Base-by-base conservation (phyloP, 495 filamentous ascomycete genomes). In the Achaetomiella virescens region DNA sequence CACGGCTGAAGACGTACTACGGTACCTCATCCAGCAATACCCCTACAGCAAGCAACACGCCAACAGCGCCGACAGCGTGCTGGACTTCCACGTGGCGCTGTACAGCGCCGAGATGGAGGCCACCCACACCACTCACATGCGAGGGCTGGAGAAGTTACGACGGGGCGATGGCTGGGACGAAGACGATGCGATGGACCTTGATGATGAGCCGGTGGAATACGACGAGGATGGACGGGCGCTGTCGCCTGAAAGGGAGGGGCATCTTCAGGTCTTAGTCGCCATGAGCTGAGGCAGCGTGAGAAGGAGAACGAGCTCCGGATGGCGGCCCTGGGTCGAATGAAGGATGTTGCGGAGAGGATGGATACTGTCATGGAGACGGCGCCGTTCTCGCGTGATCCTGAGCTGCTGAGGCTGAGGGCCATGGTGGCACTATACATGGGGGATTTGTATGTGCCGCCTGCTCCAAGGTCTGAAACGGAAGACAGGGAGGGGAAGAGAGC, bases 371-470 rank as follows among this genome's bases (percentile, higher is more conserved):
- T 90, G 61, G 73, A 75, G 33, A 82, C 80, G 22, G 75, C 79
- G 29, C 87, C 88, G 1, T 90, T 82, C 62, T 81, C 79, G 1
- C 76, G 81, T 42, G 78, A 79, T 41, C 55, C 72, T 10, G 74
- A 76, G 46, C 64, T 93, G 48, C 71, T 86, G 33, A 68, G 81
- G 51, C 69, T 91, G 10, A 70, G 84, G 41, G 87, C 75, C 9
- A 88, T 87, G 80, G 70, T 89, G 8, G 80, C 75, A 10, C 67
- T 88, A 25, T 91, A 85, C 78, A 72, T 88, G 21, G 81, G 70
- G 2, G 87, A 91, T 59, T 64, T 92, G 49, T 54, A 44, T 14
- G 46, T 75, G 49, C 64, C 72, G 2, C 56, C 62, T 1, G 25
- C 36, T 1, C 57, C 61, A 11, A 57, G 61, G 38, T 58, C 54